Evolutionary conservation across 2,329 filamentous ascomycete genomes (phyloP), one percentile per base, ranked within the genome.

Genomic region (Botryotinia globosa): DNA sequence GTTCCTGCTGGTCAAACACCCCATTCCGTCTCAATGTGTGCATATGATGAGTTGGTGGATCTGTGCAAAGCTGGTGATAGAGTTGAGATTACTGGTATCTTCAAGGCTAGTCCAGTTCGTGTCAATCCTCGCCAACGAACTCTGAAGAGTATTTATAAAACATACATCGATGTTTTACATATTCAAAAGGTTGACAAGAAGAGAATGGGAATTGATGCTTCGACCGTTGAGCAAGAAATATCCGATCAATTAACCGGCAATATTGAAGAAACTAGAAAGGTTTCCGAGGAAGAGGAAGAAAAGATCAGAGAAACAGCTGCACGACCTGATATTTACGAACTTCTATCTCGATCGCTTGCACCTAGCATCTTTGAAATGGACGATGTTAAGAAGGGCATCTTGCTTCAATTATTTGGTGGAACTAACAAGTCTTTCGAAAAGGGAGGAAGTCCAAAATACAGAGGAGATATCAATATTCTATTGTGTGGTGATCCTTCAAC

Each of bases 371-470:
- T 97, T 84, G 96, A 99, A 83, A 92, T 97, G 90, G 96, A 99
- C 77, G 96, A 99, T 79, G 94, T 98, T 65, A 99, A 99, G 86
- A 99, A 99, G 84, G 96, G 96, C 18, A 98, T 99, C 74, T 86
- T 99, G 18, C 89, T 99, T 6, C 96, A 99, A 80, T 89, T 99
- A 58, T 99, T 99, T 81, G 95, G 96, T 54, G 96, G 96, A 72
- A 97, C 96, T 48, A 99, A 99, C 85, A 99, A 99, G 84, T 93
- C 93, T 0, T 99, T 99, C 82, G 89, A 97, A 73, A 98, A 98
- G 83, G 96, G 96, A 72, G 96, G 94, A 73, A 97, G 93, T 80
- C 96, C 96, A 10, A 94, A 92, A 78, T 99, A 99, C 82, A 90
- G 96, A 85, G 96, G 96, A 75, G 96, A 99, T 82, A 98, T 99